Conservation (phyloP, 1,284 basidiomycete species). For the Microbotryomycetes sp. region DNA sequence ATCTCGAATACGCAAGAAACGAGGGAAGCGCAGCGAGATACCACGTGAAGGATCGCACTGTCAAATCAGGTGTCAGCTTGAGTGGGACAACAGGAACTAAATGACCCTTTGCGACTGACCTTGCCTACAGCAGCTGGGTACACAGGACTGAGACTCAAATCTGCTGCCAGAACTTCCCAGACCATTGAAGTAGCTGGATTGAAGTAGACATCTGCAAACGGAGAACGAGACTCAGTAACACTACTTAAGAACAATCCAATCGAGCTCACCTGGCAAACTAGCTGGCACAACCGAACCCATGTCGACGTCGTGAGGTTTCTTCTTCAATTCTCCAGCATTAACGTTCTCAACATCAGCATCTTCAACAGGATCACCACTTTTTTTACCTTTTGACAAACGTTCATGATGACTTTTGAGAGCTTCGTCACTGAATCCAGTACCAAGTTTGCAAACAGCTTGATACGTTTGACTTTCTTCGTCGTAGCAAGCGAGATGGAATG, state of each 20-base stretch:
- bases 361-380: constrained; percentile 51
- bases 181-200: constrained; percentile 51
- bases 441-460: constrained; percentile 98
- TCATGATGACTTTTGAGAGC: constrained; percentile 73
- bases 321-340: constrained; percentile 35
- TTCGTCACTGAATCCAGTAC: constrained; percentile 96
- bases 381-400: constrained; percentile 52
- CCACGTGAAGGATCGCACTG: constrained; percentile 69
- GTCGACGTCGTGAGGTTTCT: constrained; percentile 18
- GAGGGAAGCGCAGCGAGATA: constrained; percentile 90
- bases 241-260: neutral
- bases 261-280: neutral
- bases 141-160: constrained; percentile 90
- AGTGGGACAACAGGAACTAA: constrained; percentile 1
- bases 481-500: constrained; percentile 90
- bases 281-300: constrained; percentile 21
- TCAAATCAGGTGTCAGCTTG: neutral
- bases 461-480: constrained; percentile 84
- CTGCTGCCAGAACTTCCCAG: constrained; percentile 97
- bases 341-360: constrained; percentile 10
- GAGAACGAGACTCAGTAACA: neutral
- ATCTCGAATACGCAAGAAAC: constrained; percentile 84
- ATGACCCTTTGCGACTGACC: too few species aligned
- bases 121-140: constrained; percentile 95
- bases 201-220: constrained; percentile 34